Evolutionary conservation across 306 rosid species (phyloP), one percentile per base, ranked within the genome.

Genomic region (Purshia tridentata): DNA sequence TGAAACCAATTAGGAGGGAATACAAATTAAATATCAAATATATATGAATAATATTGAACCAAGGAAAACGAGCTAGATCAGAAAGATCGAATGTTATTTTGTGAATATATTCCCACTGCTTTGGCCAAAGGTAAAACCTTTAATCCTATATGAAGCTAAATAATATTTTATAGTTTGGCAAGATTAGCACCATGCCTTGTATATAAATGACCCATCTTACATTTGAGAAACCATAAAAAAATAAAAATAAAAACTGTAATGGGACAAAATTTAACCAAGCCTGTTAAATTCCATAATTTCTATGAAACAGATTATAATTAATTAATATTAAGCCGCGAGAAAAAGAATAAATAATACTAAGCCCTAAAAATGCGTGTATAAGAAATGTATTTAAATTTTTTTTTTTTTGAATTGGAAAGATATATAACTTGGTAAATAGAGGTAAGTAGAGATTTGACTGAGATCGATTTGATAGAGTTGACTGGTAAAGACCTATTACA

Each of bases 381-480:
- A 63, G 35, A 63, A 41, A 63, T 23, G 16, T 41, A 37, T 29
- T 29, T 29, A 1, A 29, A 1, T 29, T 29, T 29, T 3, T 29
- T 29, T 29, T 29, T 29, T 29, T 3, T 29, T 29, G 35, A 29
- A 1, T 29, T 29, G 35, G 35, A 29, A 29, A 29, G 35, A 29
- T 29, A 29, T 29, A 59, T 3, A 12, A 59, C 4, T 56, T 56
- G 61, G 37, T 56, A 23, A 58, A 23, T 1, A 29, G 35, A 29
- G 35, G 35, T 5, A 49, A 10, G 16, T 23, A 68, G 37, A 37
- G 46, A 35, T 67, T 49, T 11, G 37, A 69, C 37, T 0, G 73
- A 42, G 18, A 69, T 54, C 12, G 41, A n/a, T n/a, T n/a, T n/a
- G 65, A 54, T 13, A 70, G 53, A 70, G n/a, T n/a, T 18, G 63